Percentiles rank a stretch among this genome's conserved stretches.
Conservation (phyloP, 805 yeast genomes). For the Hemisphaericaspora nanyangensis region DNA sequence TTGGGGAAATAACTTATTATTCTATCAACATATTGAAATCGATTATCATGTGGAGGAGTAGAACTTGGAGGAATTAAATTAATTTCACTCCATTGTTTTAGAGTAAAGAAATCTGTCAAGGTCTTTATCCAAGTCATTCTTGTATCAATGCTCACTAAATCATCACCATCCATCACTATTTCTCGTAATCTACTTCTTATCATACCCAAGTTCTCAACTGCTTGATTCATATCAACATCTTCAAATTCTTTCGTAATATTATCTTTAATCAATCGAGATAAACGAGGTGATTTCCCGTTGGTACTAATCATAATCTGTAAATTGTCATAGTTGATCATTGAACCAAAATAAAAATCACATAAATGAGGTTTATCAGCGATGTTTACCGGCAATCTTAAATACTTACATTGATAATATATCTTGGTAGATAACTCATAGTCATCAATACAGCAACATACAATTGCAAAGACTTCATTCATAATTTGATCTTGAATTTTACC, state of each 20-base stretch:
- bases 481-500: conserved; percentile 31
- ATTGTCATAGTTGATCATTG: conserved; percentile 68
- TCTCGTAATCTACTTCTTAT: conserved; percentile 50
- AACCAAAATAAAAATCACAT: conserved; percentile 85
- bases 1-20: conserved; percentile 50
- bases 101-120: conserved; percentile 56
- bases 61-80: conserved; percentile 24
- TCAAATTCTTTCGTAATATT: conserved; percentile 49
- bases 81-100: conserved; percentile 55
- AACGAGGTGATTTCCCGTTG: conserved; percentile 76
- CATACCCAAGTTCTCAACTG: conserved; percentile 57
- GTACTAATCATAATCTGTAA: conserved; percentile 80
- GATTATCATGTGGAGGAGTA: conserved; percentile 12
- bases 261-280: conserved; percentile 51
- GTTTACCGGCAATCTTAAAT: conserved; percentile 56
- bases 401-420: conserved; percentile 50
- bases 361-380: conserved; percentile 81
- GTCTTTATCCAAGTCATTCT: conserved; percentile 72
- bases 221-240: conserved; percentile 47
- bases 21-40: conserved; percentile 27
- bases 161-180: conserved; percentile 41
- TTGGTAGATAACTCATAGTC: conserved; percentile 56
- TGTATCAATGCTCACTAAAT: conserved; percentile 46
- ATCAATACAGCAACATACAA: conserved; percentile 73
- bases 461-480: conserved; percentile 44